Evolutionary conservation across 2,329 filamentous ascomycete species (phyloP), one percentile per base, ranked within the genome.

Genomic region (Bipolaris bicolor): DNA sequence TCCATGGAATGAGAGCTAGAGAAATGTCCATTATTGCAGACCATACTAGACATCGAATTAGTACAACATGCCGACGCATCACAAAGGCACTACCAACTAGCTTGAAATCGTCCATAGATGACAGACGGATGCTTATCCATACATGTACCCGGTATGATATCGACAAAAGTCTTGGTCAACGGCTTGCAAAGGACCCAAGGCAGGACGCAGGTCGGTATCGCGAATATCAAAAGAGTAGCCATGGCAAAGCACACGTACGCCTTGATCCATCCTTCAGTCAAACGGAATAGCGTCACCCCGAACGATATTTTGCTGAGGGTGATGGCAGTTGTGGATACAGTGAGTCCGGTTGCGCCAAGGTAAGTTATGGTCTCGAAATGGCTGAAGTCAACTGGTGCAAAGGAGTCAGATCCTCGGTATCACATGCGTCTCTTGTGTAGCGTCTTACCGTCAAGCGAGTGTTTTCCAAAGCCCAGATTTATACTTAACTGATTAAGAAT

Each of bases 221-320:
- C 52, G 49, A 62, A 59, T 13, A 60, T 39, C 39, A 36, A 44
- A 34, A 52, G 16, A 5, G 56, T 51, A 11, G 49, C 44, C 20
- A 62, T 54, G 7, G 57, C 52, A 24, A 62, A 57, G 34, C 53
- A 60, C 26, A 62, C 52, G 10, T 51, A 49, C 24, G 18, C n/a
- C 43, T 29, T 57, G 2, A 49, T 34, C 57, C 57, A 57, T 26
- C 59, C 59, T 1, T 57, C 50, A 0, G 59, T 62, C 34, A 62
- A 54, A 40, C 57, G 52, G 50, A 60, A 52, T 20, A 62, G 44
- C 5, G 59, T 60, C 20, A 62, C 11, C 15, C 52, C 59, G 33
- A 62, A 62, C 20, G 57, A 60, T 20, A 60, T 60, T 18, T 62
- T 62, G 57, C 59, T 62, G 11, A 62, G 16, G 7, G 45, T 46